Base-by-base conservation (phyloP, 164 flowering plant genomes). In the Vitis vinifera region DNA sequence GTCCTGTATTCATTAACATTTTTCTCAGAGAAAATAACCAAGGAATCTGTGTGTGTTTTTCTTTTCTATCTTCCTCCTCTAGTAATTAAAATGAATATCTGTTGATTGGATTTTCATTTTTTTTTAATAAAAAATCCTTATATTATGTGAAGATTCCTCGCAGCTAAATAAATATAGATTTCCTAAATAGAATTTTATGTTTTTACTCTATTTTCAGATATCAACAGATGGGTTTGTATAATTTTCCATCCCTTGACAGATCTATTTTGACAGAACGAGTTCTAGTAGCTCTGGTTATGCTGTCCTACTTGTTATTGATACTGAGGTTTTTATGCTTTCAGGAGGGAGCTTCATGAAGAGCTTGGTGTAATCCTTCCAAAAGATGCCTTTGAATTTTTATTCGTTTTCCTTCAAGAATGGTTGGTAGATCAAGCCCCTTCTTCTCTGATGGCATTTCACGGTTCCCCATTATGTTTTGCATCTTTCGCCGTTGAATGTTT, bases 271-370 rank as follows among this genome's bases (percentile, higher is more conserved):
- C 50, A 13, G 44, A 6, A 37, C 0, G 7, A 37, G 44, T 4
- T 62, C 14, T 69, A 52, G 16, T 13, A 1, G 50, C 10, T 59
- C 48, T 62, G 15, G 37, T 12, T 37, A 52, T 49, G 63, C 11
- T 8, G 7, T 59, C 10, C 14, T 58, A 31, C 27, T 63, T 68
- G 51, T 29, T 53, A 29, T 9, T 69, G 44, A 65, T 62, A 65
- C 4, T 52, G 48, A 23, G 48, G 50, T 75, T 56, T 73, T 29
- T 49, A 49, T 75, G 62, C 56, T 76, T 80, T 12, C 83, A 94
- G 98, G 91, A 88, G 97, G 83, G 97, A 94, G 82, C 97, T 94
- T 81, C 81, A 88, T 29, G 97, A 94, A 77, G 98, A 94, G 82
- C 87, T 94, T 29, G 98, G 98, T 56, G 66, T 94, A 52, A 73